Base-by-base conservation (phyloP, 2,329 filamentous ascomycete species). In the Botryotinia globosa region DNA sequence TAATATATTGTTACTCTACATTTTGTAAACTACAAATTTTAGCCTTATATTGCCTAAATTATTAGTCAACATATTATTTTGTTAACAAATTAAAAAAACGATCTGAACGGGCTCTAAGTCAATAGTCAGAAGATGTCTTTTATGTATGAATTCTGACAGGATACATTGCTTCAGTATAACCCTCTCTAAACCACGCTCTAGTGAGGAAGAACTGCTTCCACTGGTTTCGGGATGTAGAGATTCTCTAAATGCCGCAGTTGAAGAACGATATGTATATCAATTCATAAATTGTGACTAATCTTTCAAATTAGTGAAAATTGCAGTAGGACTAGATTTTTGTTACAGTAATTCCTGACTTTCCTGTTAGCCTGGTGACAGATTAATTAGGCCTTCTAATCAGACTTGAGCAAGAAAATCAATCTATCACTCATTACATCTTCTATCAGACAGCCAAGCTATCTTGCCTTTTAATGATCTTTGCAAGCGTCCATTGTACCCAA, bases 71-170 rank as follows among this genome's bases (percentile, higher is more conserved):
- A n/a, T n/a, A n/a, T n/a, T n/a, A n/a, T n/a, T n/a, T n/a, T n/a
- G n/a, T n/a, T n/a, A n/a, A n/a, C n/a, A n/a, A n/a, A n/a, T n/a
- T n/a, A n/a, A n/a, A n/a, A n/a, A n/a, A n/a, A n/a, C n/a, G n/a
- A n/a, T n/a, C n/a, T n/a, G n/a, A n/a, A n/a, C n/a, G n/a, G n/a
- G n/a, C n/a, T n/a, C n/a, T n/a, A n/a, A 16, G 25, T n/a, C 12
- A 6, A n/a, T n/a, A 7, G 12, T 54, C 5, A 54, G 48, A n/a
- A n/a, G n/a, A n/a, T n/a, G n/a, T n/a, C 12, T 9, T 54, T 54
- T 2, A 54, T 54, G 0, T n/a, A 6, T n/a, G 14, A 0, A 54
- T n/a, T 8, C 6, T n/a, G 25, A 16, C 2, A n/a, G 5, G 5
- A n/a, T n/a, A 7, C 4, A 54, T 54, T 29, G 12, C 48, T 16